These are phyloP conservation scores for Phalaenopsis aphrodite DNA, from an alignment of 106 monocot species.

Conservation along the genomic window DNA sequence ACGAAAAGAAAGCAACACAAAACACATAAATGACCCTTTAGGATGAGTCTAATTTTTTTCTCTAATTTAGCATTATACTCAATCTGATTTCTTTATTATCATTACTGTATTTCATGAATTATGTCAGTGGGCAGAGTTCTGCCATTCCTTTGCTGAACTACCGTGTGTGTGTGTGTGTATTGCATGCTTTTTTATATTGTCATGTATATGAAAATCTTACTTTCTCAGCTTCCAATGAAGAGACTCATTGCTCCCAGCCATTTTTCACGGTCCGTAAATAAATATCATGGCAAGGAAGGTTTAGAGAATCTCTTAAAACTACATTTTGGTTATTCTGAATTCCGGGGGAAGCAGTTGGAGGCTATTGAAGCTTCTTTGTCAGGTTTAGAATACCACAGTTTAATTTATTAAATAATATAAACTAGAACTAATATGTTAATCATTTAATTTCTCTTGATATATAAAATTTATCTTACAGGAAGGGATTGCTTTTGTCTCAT, in stretches of 20 bases:
- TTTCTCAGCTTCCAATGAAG: constrained; percentile 5
- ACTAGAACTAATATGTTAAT: background rate
- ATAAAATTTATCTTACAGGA: constrained; percentile 33
- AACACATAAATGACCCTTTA: no score
- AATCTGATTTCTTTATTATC: no score
- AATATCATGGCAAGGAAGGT: constrained; percentile 21
- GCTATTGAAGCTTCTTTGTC: constrained; percentile 76
- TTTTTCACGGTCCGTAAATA: background rate
- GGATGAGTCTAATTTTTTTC: no score
- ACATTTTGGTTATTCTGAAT: constrained; percentile 64
- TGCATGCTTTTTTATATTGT: no score
- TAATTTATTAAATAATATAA: background rate
- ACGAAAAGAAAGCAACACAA: no score
- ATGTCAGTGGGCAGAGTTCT: no score
- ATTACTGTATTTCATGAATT: no score
- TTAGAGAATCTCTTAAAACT: constrained; percentile 45
- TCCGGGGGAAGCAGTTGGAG: constrained; percentile 78
- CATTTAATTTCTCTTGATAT: background rate
- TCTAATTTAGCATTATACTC: no score
- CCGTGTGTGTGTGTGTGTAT: no score
- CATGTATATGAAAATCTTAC: no score
- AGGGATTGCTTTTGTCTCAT: constrained; percentile 98
- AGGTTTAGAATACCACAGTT: constrained; percentile 28
- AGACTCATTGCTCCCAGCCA: background rate
- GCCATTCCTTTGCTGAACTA: no score